Percentiles rank a stretch among this genome's conserved stretches.
Evolutionary conservation across 192 early-diverging fungal genomes (phyloP).

Genomic region (Coemansia sp.): DNA sequence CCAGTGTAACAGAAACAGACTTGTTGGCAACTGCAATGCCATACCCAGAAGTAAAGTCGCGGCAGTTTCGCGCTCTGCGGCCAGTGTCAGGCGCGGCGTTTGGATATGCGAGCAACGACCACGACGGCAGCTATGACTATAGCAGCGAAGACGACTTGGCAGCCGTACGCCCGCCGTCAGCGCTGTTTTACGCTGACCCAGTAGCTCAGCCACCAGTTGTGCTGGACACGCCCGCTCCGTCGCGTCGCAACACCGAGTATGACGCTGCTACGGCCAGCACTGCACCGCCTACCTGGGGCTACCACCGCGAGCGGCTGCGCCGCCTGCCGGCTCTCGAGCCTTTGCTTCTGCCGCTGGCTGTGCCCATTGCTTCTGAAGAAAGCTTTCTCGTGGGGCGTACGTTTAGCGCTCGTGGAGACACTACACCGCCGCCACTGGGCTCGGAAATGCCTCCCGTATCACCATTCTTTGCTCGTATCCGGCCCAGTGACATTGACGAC

Average conservation of each 20-base stretch:
- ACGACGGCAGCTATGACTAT: background rate
- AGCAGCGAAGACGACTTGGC: conserved; percentile 22
- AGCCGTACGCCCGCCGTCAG: conserved; percentile 33
- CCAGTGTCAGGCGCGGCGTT: conserved; percentile 5
- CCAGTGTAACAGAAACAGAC: conserved; percentile 2
- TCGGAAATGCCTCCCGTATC: conserved; percentile 48
- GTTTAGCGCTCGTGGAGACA: background rate
- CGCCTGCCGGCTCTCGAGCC: conserved; percentile 4
- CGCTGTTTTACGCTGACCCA: conserved; percentile 18
- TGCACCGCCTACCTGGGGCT: background rate
- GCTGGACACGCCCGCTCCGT: conserved; percentile 39
- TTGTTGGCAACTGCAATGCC: background rate
- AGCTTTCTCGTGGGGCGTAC: conserved; percentile 2
- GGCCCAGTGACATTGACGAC: conserved; percentile 24
- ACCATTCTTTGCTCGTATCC: conserved; percentile 43
- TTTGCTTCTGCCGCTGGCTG: background rate
- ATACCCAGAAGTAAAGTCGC: background rate
- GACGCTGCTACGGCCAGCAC: background rate
- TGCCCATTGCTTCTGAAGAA: background rate
- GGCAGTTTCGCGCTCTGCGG: background rate
- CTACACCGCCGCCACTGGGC: conserved; percentile 22
- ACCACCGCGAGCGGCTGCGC: conserved; percentile 3
- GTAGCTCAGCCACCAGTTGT: background rate
- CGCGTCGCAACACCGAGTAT: conserved; percentile 38
- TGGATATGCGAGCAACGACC: conserved; percentile 5